Evolutionary conservation across 306 rosid genomes (phyloP).

Genomic region (Quercus bicolor): DNA sequence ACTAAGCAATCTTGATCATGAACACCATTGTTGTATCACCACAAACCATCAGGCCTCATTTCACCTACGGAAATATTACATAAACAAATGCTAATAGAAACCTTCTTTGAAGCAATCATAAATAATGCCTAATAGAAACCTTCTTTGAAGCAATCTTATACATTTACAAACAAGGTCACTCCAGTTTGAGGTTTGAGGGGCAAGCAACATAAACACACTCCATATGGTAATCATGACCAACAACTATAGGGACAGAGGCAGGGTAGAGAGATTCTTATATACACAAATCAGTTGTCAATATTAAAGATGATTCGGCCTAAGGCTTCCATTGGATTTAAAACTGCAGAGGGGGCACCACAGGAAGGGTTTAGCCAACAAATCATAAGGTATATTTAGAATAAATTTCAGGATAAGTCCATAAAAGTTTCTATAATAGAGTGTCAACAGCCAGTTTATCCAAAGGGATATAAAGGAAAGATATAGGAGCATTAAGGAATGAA

Average conservation of each 20-base stretch:
- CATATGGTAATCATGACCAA: no score
- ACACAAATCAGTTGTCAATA: neutral
- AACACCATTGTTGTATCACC: neutral
- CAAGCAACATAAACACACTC: no score
- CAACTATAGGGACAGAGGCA: no score
- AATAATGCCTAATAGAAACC: no score
- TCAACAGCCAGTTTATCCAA: neutral
- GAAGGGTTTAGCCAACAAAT: neutral
- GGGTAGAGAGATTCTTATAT: no score
- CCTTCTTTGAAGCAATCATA: no score
- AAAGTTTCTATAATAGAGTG: neutral
- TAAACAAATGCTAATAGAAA: no score
- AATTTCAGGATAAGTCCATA: neutral
- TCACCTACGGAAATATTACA: no score
- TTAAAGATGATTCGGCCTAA: neutral
- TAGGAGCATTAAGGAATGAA: neutral
- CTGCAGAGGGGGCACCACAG: no score
- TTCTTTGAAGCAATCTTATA: no score
- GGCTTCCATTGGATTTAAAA: neutral
- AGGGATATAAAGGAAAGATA: neutral
- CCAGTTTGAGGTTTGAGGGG: no score
- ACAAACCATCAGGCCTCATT: neutral
- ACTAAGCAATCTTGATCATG: neutral
- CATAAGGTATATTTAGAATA: neutral
- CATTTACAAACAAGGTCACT: no score